Evolutionary conservation across 371 early-diverging fungal genomes (phyloP).

Genomic region (Mortierella sp.): DNA sequence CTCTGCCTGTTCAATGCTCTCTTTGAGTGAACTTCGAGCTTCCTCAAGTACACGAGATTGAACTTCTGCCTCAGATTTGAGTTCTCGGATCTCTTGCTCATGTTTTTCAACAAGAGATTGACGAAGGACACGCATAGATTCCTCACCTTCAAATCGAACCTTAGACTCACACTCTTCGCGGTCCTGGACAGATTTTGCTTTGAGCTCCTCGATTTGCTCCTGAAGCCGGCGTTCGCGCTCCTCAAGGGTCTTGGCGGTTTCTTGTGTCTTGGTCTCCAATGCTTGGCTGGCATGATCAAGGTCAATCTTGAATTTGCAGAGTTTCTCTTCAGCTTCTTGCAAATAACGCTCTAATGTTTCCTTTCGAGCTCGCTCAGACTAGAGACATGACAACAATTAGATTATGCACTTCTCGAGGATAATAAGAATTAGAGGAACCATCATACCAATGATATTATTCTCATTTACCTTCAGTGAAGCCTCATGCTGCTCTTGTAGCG

Average conservation of each 20-base stretch:
- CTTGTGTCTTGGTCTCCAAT: constrained; percentile 20
- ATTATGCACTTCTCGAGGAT: background rate
- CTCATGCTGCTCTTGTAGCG: constrained; percentile 13
- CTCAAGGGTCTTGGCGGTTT: constrained; percentile 15
- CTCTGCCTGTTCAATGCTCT: constrained; percentile 19
- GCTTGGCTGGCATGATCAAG: constrained; percentile 13
- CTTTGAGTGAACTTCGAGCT: constrained; percentile 6
- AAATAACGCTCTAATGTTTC: constrained; percentile 9
- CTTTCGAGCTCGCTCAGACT: constrained; percentile 20
- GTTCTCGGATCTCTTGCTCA: constrained; percentile 16
- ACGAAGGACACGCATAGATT: constrained; percentile 1
- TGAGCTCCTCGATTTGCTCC: constrained; percentile 12
- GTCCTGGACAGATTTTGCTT: constrained; percentile 11
- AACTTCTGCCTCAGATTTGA: constrained; percentile 19
- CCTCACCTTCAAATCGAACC: constrained; percentile 13
- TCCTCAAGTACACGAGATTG: constrained; percentile 22
- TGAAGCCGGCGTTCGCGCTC: constrained; percentile 21
- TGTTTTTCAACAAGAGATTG: constrained; percentile 26
- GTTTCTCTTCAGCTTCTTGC: constrained; percentile 10
- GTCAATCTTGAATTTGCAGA: constrained; percentile 3
- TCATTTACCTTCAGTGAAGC: constrained; percentile 23
- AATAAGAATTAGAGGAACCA: background rate
- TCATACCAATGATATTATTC: background rate
- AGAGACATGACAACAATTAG: background rate
- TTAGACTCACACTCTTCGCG: constrained; percentile 17